Base-by-base conservation (phyloP, 495 filamentous ascomycete species). In the Evansstolkia leycettana region DNA sequence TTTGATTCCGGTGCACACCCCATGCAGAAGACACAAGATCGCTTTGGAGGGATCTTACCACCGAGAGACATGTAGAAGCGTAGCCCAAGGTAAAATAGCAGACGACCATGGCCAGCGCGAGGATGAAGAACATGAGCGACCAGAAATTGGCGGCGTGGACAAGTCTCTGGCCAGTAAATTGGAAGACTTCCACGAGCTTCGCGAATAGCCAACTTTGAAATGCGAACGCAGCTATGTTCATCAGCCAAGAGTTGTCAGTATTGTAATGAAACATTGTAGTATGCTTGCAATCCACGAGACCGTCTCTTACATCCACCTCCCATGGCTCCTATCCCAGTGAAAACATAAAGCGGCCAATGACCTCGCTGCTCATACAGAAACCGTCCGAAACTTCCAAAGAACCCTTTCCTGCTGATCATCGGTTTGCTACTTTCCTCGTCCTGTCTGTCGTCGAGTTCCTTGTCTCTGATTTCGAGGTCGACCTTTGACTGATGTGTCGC, bases 61-160 rank as follows among this genome's bases (percentile, higher is more conserved):
- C 34, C 1, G 52, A 70, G 40, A 71, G 50, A 4, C 51, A 57
- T 2, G 64, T 73, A 2, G 72, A 61, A 9, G 66, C 55, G 44
- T 50, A 76, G 8, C 72, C 73, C 6, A 81, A 42, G 0, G 58
- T 42, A 33, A 64, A 65, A 39, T 78, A 80, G 37, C 61, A 65
- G 11, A 67, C 35, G 0, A 53, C 64, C 2, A 70, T 60, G 27
- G 58, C 65, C 4, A 69, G 46, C 13, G 72, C 73, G 0, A 80
- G 58, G 9, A 69, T 51, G 31, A 80, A 71, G 46, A 81, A 80
- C 70, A 78, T 78, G 19, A 80, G 43, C 11, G 74, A 67, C 75
- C 75, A 82, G 38, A 80, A 79, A 33, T 65, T 67, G n/a, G 51
- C 67, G 1, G 56, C 42, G 17, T 52, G 25, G 9, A 37, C 33